These are phyloP conservation scores for Rhizophagus sp. DNA, from an alignment of 192 early-diverging fungal genomes.

Conservation along the genomic window DNA sequence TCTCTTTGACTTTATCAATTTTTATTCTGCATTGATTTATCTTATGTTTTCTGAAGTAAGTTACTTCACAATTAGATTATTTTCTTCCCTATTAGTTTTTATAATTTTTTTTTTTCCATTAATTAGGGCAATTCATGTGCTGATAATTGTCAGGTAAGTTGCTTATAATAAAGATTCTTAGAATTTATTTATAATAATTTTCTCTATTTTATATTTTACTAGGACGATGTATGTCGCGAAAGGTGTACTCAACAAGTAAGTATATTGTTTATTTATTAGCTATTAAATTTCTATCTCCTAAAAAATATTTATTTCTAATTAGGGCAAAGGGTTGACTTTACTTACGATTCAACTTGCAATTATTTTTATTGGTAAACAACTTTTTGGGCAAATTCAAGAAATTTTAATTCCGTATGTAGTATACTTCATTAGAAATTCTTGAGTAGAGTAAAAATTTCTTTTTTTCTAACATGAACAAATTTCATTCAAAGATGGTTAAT, in stretches of 20 bases:
- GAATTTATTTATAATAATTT: slow-evolving; percentile 15
- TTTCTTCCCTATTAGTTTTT: slow-evolving; percentile 2
- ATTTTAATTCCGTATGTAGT: slow-evolving; percentile 45
- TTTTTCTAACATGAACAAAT: neutral
- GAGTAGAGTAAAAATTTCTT: neutral
- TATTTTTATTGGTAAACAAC: slow-evolving; percentile 61
- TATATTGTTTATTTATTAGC: too few species aligned
- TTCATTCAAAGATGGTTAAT: neutral
- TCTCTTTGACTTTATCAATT: slow-evolving; percentile 65
- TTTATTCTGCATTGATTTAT: slow-evolving; percentile 62
- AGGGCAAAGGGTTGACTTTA: slow-evolving; percentile 35
- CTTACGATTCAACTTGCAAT: slow-evolving; percentile 62
- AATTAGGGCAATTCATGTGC: too few species aligned
- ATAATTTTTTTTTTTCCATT: neutral
- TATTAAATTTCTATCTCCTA: too few species aligned
- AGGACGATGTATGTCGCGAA: too few species aligned
- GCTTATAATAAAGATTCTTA: neutral
- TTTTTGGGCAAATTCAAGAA: slow-evolving; percentile 50
- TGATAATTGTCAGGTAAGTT: neutral
- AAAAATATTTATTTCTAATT: too few species aligned
- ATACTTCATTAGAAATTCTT: neutral
- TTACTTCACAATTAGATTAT: neutral
- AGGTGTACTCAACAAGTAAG: too few species aligned
- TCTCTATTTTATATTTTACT: neutral
- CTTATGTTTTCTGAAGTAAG: slow-evolving; percentile 44